Conservation (phyloP, 1,139 yeast species). For the Suhomyces wounanorum region DNA sequence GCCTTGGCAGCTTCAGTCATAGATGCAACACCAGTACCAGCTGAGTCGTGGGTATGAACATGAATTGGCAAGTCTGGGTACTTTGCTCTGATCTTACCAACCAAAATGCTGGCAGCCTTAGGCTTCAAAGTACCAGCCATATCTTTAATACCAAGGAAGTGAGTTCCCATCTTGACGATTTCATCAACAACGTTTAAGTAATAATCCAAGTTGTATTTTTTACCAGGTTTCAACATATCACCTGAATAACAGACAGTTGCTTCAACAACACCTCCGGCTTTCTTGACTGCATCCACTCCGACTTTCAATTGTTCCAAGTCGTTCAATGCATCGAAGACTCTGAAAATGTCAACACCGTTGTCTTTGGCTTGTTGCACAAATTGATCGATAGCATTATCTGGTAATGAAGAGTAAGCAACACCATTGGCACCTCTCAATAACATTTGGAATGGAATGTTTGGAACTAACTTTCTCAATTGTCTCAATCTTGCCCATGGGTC, state of each 20-base stretch:
- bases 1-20: slow-evolving; percentile 94
- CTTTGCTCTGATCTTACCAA: slow-evolving; percentile 77
- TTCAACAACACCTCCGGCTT: slow-evolving; percentile 98
- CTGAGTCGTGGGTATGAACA: slow-evolving; percentile 98
- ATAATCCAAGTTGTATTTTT: slow-evolving; percentile 92
- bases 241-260: slow-evolving; percentile 99
- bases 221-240: slow-evolving; percentile 93
- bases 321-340: slow-evolving; percentile 96
- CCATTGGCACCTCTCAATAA: slow-evolving; percentile 98
- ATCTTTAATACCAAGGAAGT: slow-evolving; percentile 94
- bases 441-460: slow-evolving; percentile 99
- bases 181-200: slow-evolving; percentile 79
- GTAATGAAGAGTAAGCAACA: slow-evolving; percentile 95
- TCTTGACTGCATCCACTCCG: slow-evolving; percentile 96
- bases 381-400: slow-evolving; percentile 98
- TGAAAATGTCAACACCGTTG: slow-evolving; percentile 94
- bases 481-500: slow-evolving; percentile 98
- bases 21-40: slow-evolving; percentile 98
- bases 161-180: slow-evolving; percentile 93
- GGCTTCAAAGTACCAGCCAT: slow-evolving; percentile 99
- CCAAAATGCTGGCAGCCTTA: slow-evolving; percentile 79
- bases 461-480: slow-evolving; percentile 83
- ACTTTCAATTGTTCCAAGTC: slow-evolving; percentile 95
- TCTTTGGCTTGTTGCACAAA: slow-evolving; percentile 93
- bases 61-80: slow-evolving; percentile 96